Percentiles rank a stretch among this genome's conserved stretches.
Conservation (phyloP, 176 grass and related monocot genomes). For the Carex myosuroides region DNA sequence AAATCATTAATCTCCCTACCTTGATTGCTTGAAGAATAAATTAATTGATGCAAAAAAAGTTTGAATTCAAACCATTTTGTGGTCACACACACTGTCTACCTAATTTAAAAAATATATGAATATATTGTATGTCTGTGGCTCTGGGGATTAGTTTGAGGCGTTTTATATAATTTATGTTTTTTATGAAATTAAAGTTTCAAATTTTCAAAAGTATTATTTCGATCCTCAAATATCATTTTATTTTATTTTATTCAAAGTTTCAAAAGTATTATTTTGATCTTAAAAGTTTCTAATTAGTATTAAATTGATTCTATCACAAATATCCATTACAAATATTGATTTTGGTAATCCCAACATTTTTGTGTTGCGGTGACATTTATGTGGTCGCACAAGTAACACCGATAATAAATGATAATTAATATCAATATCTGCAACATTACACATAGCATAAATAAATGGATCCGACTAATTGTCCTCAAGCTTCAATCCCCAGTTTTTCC, state of each 20-base stretch:
- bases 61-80: background rate
- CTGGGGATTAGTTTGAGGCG: background rate
- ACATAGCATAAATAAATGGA: background rate
- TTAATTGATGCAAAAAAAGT: background rate
- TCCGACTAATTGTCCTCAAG: no score
- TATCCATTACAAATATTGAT: background rate
- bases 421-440: background rate
- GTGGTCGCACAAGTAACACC: background rate
- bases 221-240: background rate
- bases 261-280: background rate
- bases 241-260: background rate
- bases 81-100: background rate
- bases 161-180: background rate
- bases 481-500: no score
- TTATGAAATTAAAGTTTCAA: background rate
- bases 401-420: background rate
- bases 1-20: background rate
- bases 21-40: background rate
- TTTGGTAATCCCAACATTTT: background rate
- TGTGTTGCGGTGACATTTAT: no score
- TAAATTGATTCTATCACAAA: background rate
- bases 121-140: background rate
- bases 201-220: no score
- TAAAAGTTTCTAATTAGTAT: background rate
- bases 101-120: background rate